Base-by-base conservation (phyloP, 805 yeast species). In the Isabelozyma heimii region DNA sequence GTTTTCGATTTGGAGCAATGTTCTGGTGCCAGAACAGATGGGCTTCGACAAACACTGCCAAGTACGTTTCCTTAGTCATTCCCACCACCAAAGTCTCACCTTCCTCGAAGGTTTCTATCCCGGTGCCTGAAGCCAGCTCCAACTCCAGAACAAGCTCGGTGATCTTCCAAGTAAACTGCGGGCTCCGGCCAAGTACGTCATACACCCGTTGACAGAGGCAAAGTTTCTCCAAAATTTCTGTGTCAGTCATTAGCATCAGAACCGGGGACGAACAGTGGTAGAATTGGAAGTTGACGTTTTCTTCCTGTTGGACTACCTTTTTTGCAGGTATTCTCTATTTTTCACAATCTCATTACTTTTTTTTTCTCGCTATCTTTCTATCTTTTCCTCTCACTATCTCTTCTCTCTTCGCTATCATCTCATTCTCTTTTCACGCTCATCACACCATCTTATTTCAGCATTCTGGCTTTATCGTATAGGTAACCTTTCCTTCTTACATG, bases 21-120 rank as follows among this genome's bases (percentile, higher is more conserved):
- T 20, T 3, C 14, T 20, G 38, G 39, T 65, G 66, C 69, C 70
- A 70, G 38, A 47, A 56, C 1, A 50, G 44, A 48, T 72, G 76
- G 24, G 65, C 64, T 48, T 65, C 66, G 40, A 58, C 63, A 51
- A 73, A 73, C 5, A 71, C 35, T 24, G 42, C 43, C 42, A 69
- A 54, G 50, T 71, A 72, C 13, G 57, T 51, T 13, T 42, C 44
- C 50, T 70, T 72, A 26, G 65, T 50, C 8, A 73, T 26, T 0
- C 75, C 77, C 5, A 73, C 63, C 20, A 69, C 70, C 9, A 65
- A 47, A 2, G 49, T 47, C 6, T 49, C 54, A 7, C 49, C 55
- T 12, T 50, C 51, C 26, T 49, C 37, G 27, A 42, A 43, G 24
- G 35, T 37, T 15, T 24, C 40, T 12, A 43, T 27, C n/a, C 35